Evolutionary conservation across 2,329 filamentous ascomycete genomes (phyloP), one percentile per base, ranked within the genome.

Genomic region (Cryphonectria carpinicola): DNA sequence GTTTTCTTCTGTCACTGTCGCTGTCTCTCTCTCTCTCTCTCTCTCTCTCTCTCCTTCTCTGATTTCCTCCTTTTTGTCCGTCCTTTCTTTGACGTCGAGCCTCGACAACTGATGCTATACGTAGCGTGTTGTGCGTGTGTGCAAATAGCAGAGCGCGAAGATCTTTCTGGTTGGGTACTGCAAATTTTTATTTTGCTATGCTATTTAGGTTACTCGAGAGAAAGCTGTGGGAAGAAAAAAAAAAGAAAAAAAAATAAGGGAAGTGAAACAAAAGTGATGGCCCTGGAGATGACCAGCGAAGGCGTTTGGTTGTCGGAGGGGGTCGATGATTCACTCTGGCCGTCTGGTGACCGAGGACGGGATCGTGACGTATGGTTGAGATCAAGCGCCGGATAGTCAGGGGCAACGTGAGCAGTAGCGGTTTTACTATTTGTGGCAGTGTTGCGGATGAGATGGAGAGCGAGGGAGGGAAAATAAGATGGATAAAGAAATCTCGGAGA

Each of bases 171-270:
- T 67, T 66, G 68, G 66, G 43, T 61, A 58, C n/a, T 69, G 43
- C 64, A 71, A 65, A 70, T 80, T 82, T 84, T 84, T 79, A 84
- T 83, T 85, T 85, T 80, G 82, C 81, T 85, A 84, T 81, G 81
- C 81, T 85, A 84, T 81, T 80, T 82, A 84, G 82, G 81, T 78
- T 84, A 84, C 79, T 81, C 81, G 77, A 79, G 71, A 71, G 74
- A 71, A 43, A 54, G 66, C 66, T 63, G 65, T 49, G 46, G 32
- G n/a, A n/a, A n/a, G n/a, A n/a, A n/a, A n/a, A n/a, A 32, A 63
- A n/a, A 28, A 43, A 61, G 13, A 13, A 35, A 25, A 66, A 43
- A 46, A 11, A 41, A 68, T 28, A 72, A 73, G 69, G 54, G 56
- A 69, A 54, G 60, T 68, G 70, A 72, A 71, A 70, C 66, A 46